Percentiles rank a stretch among this genome's conserved stretches.
These are phyloP conservation scores for Paramyrothecium roridum DNA, from an alignment of 2,329 filamentous ascomycete genomes.

Conservation along the genomic window DNA sequence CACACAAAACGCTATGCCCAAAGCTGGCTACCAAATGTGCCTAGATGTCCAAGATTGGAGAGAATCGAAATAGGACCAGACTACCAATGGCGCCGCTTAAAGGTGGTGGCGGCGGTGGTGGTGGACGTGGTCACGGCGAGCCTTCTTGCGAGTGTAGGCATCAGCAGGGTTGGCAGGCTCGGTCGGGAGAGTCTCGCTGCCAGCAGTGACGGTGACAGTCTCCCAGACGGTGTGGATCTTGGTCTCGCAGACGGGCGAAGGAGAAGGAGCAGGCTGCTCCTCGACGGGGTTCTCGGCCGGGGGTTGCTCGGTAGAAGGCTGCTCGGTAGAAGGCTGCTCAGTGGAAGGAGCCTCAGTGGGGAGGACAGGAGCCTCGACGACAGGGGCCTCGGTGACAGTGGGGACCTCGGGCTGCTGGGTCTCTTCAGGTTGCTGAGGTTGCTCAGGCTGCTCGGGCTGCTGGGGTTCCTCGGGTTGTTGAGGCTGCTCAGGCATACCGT, in stretches of 20 bases:
- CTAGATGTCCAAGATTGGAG: not conserved
- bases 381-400: not conserved
- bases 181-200: slow-evolving; percentile 13
- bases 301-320: not conserved
- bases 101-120: slow-evolving; percentile 13
- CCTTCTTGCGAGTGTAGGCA: slow-evolving; percentile 34
- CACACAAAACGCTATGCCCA: not conserved
- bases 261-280: slow-evolving; percentile 4
- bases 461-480: not conserved
- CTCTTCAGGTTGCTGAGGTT: not conserved
- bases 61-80: not conserved
- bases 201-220: slow-evolving; percentile 41
- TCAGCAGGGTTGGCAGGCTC: slow-evolving; percentile 8
- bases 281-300: no score
- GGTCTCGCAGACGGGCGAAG: slow-evolving; percentile 18
- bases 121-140: slow-evolving; percentile 26
- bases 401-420: slow-evolving; percentile 1
- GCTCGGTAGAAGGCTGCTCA: not conserved
- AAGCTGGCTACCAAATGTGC: not conserved
- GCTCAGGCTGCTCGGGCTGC: not conserved
- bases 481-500: slow-evolving; percentile 9
- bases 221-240: slow-evolving; percentile 37
- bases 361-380: not conserved
- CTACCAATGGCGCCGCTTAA: not conserved
- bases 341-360: not conserved